Conservation (phyloP, 495 filamentous ascomycete species). For the Aspergillus carlsbadensis region DNA sequence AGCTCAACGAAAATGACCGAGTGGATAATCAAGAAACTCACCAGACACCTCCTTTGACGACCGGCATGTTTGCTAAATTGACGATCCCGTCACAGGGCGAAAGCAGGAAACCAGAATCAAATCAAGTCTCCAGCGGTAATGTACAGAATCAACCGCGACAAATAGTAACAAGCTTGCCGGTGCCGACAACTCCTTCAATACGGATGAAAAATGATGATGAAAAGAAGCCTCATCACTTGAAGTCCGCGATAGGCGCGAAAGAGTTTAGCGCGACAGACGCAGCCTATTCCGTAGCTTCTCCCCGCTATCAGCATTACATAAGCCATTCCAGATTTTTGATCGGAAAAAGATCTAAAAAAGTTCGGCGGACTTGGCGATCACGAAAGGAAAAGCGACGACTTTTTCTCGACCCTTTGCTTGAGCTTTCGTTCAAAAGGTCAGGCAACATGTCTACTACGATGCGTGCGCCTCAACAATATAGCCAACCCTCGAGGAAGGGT, state of each 20-base stretch:
- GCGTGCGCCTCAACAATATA: constrained; percentile 57
- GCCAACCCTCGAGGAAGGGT: constrained; percentile 90
- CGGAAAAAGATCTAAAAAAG: constrained; percentile 26
- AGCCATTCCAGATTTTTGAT: constrained; percentile 4
- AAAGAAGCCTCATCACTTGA: constrained; percentile 5
- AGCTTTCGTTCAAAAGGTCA: not conserved
- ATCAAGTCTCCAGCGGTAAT: too few relatives aligned
- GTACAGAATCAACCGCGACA: not conserved
- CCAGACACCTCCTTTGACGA: constrained; percentile 98
- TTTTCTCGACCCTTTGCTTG: not conserved
- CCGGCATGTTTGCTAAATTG: constrained; percentile 65
- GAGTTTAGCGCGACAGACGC: constrained; percentile 24
- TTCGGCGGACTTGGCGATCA: constrained; percentile 4
- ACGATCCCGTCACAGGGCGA: constrained; percentile 15
- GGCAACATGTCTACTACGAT: constrained; percentile 37
- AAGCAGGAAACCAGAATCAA: not conserved
- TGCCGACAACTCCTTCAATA: constrained; percentile 12
- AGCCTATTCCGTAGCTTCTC: constrained; percentile 2
- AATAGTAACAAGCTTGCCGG: constrained; percentile 1
- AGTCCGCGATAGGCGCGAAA: constrained; percentile 22
- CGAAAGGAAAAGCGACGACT: constrained; percentile 22
- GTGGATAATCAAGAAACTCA: constrained; percentile 51
- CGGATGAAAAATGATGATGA: constrained; percentile 19
- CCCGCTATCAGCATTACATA: not conserved
- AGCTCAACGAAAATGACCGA: not conserved